These are phyloP conservation scores for Kernera saxatilis DNA, from an alignment of 345 rosid species.

Conservation along the genomic window DNA sequence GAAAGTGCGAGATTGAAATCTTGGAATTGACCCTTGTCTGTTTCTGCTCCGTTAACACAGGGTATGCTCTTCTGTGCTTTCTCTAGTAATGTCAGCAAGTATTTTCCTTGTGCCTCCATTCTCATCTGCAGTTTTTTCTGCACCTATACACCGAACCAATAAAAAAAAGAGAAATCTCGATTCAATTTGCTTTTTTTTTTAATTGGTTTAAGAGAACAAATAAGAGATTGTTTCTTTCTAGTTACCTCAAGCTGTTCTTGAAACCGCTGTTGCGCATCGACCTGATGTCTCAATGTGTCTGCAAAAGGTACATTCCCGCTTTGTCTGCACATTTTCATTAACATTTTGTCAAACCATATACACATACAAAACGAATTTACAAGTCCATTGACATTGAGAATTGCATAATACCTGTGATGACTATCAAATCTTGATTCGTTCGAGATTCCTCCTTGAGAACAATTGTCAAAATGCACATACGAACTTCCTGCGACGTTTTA, in stretches of 20 bases:
- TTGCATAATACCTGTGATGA: conserved; percentile 33
- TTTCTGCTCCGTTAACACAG: conserved; percentile 23
- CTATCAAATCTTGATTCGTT: conserved; percentile 33
- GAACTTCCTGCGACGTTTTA: conserved; percentile 32
- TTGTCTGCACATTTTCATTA: not conserved
- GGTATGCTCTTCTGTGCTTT: conserved; percentile 64
- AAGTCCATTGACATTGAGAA: not conserved
- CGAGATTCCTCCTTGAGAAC: conserved; percentile 26
- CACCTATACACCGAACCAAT: conserved; percentile 36
- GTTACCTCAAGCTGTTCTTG: conserved; percentile 74
- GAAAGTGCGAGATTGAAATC: conserved; percentile 49
- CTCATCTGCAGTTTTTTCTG: conserved; percentile 72
- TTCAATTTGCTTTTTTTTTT: not conserved
- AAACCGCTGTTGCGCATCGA: conserved; percentile 49
- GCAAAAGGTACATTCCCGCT: conserved; percentile 46
- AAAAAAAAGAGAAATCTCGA: not conserved
- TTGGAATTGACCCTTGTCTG: conserved; percentile 32
- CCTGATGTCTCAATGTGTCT: conserved; percentile 48
- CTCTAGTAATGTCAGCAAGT: conserved; percentile 64
- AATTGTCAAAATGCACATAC: conserved; percentile 36
- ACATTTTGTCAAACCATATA: conserved; percentile 3
- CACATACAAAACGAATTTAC: not conserved
- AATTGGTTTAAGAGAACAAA: not conserved
- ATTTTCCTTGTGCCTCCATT: conserved; percentile 84
- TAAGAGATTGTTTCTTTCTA: not conserved